These are phyloP conservation scores for Hibiscus syriacus DNA, from an alignment of 345 rosid genomes.

Conservation along the genomic window DNA sequence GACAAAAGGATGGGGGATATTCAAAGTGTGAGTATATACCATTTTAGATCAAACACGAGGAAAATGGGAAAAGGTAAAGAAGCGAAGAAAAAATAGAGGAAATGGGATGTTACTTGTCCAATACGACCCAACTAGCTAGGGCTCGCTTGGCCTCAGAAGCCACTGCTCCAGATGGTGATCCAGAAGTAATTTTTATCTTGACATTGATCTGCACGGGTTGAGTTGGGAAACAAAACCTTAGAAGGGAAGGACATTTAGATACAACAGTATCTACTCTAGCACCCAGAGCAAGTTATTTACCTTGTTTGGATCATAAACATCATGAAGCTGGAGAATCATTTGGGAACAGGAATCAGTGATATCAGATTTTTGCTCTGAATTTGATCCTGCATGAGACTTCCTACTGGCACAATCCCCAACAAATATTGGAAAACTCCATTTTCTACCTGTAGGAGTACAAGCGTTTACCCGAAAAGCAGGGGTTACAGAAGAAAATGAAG, in stretches of 20 bases:
- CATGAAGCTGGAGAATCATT: constrained; percentile 97
- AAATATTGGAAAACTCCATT: constrained; percentile 90
- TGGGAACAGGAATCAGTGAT: constrained; percentile 92
- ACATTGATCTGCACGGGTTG: constrained; percentile 59
- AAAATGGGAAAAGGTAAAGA: not conserved
- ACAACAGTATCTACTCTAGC: not conserved
- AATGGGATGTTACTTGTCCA: constrained; percentile 68
- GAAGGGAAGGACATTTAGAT: not conserved
- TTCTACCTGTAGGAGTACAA: constrained; percentile 47
- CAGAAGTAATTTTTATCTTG: constrained; percentile 84
- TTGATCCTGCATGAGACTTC: constrained; percentile 57
- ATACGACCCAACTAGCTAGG: constrained; percentile 82
- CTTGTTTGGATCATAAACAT: constrained; percentile 95
- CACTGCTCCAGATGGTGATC: constrained; percentile 79
- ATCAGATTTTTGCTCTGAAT: constrained; percentile 63
- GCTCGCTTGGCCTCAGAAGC: constrained; percentile 74
- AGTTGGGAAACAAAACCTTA: constrained; percentile 9
- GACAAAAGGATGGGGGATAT: not conserved
- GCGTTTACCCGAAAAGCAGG: not conserved
- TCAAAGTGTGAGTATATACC: not conserved
- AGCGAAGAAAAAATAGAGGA: not conserved
- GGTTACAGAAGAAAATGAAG: not conserved
- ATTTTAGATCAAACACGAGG: not conserved
- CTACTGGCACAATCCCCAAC: constrained; percentile 84
- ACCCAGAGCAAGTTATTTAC: constrained; percentile 20